These are phyloP conservation scores for Jacaranda mimosifolia DNA, from an alignment of 257 asterid genomes.

Conservation along the genomic window DNA sequence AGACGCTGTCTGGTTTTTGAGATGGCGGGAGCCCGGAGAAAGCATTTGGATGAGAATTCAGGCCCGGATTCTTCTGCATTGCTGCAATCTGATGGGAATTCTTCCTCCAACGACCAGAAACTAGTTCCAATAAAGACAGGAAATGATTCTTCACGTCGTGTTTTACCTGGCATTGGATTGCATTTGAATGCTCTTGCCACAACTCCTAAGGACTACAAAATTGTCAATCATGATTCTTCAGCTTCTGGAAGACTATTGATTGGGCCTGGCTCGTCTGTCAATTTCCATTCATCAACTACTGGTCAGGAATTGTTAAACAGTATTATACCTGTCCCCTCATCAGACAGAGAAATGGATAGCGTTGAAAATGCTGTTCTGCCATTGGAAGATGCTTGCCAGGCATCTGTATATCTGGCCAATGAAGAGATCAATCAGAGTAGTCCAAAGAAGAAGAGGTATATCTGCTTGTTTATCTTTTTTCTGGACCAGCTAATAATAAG, in stretches of 20 bases:
- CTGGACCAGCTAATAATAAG: background rate
- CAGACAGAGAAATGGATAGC: slow-evolving; percentile 50
- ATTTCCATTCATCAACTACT: slow-evolving; percentile 46
- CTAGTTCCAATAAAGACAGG: slow-evolving; percentile 38
- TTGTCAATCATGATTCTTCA: slow-evolving; percentile 57
- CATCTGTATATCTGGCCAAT: slow-evolving; percentile 47
- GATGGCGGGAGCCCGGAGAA: slow-evolving; percentile 71
- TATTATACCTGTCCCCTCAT: slow-evolving; percentile 43
- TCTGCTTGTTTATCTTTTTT: slow-evolving; percentile 14
- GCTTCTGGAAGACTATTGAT: slow-evolving; percentile 65
- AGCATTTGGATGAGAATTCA: slow-evolving; percentile 58
- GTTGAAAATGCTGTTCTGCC: slow-evolving; percentile 50
- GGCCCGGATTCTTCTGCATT: slow-evolving; percentile 53
- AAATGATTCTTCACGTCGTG: slow-evolving; percentile 55
- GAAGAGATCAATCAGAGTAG: slow-evolving; percentile 77
- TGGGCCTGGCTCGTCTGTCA: slow-evolving; percentile 61
- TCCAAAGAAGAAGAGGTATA: slow-evolving; percentile 90
- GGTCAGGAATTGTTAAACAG: slow-evolving; percentile 51
- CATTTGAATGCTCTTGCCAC: slow-evolving; percentile 90
- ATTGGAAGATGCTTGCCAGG: slow-evolving; percentile 56
- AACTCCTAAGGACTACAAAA: slow-evolving; percentile 67
- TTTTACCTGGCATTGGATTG: slow-evolving; percentile 90
- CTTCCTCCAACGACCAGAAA: slow-evolving; percentile 47
- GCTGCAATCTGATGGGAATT: slow-evolving; percentile 49
- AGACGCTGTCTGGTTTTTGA: slow-evolving; percentile 93